These are phyloP conservation scores for Melampsora americana DNA, from an alignment of 1,284 basidiomycete genomes.

Conservation along the genomic window DNA sequence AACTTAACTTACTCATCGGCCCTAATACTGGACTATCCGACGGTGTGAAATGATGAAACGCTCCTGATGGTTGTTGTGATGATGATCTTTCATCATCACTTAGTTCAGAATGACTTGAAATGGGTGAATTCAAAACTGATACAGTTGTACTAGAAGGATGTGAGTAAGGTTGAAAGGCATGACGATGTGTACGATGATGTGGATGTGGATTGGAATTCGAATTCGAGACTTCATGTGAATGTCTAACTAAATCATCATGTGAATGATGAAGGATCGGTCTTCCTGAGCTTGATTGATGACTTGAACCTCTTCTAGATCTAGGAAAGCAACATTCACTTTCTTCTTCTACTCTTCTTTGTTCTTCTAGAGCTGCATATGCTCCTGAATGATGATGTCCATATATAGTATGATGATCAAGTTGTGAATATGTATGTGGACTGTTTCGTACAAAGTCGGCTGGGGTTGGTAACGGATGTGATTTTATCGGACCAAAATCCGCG, in stretches of 20 bases:
- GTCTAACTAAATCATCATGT: slow-evolving; percentile 30
- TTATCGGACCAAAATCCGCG: not conserved
- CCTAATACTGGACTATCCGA: slow-evolving; percentile 77
- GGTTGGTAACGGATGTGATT: slow-evolving; percentile 10
- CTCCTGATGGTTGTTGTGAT: not conserved
- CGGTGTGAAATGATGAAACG: slow-evolving; percentile 45
- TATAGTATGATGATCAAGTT: not conserved
- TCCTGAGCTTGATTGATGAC: not conserved
- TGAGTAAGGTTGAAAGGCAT: slow-evolving; percentile 40
- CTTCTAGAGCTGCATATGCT: slow-evolving; percentile 4
- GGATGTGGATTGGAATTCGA: slow-evolving; percentile 12
- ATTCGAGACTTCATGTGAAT: slow-evolving; percentile 28
- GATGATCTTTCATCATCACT: slow-evolving; percentile 14
- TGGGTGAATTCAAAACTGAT: slow-evolving; percentile 19
- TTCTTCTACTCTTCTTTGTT: slow-evolving; percentile 6
- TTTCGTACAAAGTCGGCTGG: not conserved
- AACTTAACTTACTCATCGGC: slow-evolving; percentile 67
- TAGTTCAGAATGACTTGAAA: slow-evolving; percentile 13
- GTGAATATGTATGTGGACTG: not conserved
- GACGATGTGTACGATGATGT: slow-evolving; percentile 33
- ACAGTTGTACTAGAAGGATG: slow-evolving; percentile 28
- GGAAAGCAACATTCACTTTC: not conserved
- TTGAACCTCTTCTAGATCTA: slow-evolving; percentile 6
- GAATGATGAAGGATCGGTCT: not conserved
- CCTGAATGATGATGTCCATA: slow-evolving; percentile 1